Conservation (phyloP, 768 basidiomycete genomes). For the Coprinopsis sp. region DNA sequence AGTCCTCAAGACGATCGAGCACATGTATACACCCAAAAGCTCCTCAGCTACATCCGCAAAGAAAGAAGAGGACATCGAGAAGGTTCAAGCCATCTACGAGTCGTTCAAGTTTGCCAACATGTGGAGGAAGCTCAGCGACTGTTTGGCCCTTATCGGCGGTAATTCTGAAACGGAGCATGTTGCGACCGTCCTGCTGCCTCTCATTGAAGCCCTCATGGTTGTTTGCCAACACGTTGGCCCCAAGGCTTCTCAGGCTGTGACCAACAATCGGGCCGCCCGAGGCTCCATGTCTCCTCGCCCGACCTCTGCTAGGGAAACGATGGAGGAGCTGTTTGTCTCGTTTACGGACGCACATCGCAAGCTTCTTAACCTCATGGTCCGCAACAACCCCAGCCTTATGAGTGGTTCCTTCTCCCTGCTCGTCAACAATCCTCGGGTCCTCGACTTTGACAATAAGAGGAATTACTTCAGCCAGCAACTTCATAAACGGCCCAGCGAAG, state of each 20-base stretch:
- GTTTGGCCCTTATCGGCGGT: constrained; percentile 77
- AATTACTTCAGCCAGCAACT: constrained; percentile 93
- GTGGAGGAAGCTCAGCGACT: constrained; percentile 89
- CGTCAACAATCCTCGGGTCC: constrained; percentile 91
- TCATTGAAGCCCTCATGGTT: constrained; percentile 97
- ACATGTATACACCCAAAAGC: constrained; percentile 76
- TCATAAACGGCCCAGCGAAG: constrained; percentile 69
- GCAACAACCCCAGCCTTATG: constrained; percentile 97
- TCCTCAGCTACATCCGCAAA: constrained; percentile 23
- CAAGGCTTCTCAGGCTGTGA: constrained; percentile 41
- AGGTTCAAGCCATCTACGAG: constrained; percentile 85
- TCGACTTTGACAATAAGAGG: constrained; percentile 99
- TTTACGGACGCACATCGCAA: constrained; percentile 95
- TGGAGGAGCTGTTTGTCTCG: constrained; percentile 87
- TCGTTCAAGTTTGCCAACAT: constrained; percentile 86
- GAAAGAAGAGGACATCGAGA: constrained; percentile 56
- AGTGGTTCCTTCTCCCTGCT: constrained; percentile 96
- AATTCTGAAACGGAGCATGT: constrained; percentile 80
- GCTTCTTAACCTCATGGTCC: constrained; percentile 93
- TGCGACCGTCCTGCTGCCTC: constrained; percentile 86
- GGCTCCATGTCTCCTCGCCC: constrained; percentile 67
- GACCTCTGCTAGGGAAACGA: constrained; percentile 64
- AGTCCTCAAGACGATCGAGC: constrained; percentile 95
- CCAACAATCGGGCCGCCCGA: constrained; percentile 46
- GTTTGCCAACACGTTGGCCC: constrained; percentile 93